These are phyloP conservation scores for Daldinia eschscholtzii DNA, from an alignment of 2,329 filamentous ascomycete species.

Conservation along the genomic window DNA sequence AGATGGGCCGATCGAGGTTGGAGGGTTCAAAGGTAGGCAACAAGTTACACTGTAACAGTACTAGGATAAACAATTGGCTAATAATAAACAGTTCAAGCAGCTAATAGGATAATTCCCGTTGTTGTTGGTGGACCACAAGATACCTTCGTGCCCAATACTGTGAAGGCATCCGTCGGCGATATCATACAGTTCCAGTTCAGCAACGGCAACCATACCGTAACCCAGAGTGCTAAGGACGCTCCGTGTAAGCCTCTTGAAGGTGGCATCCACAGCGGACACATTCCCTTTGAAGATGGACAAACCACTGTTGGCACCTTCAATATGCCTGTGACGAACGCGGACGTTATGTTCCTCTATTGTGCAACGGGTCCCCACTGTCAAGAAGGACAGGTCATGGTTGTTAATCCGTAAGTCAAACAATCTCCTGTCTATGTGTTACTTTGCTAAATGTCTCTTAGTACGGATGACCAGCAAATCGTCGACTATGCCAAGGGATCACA, in stretches of 20 bases:
- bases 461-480: conserved; percentile 49
- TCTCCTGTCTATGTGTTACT: not conserved
- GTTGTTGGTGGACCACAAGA: conserved; percentile 56
- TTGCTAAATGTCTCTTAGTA: conserved; percentile 38
- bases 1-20: conserved; percentile 17
- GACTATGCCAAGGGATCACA: conserved; percentile 48
- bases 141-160: conserved; percentile 55
- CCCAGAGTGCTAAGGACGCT: conserved; percentile 54
- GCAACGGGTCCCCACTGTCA: conserved; percentile 63
- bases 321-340: conserved; percentile 59
- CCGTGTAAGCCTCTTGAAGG: conserved; percentile 57
- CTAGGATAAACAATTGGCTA: not conserved
- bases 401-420: conserved; percentile 59
- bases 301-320: conserved; percentile 60
- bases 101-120: conserved; percentile 52
- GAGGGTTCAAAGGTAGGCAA: conserved; percentile 30
- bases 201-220: conserved; percentile 59
- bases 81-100: conserved; percentile 28
- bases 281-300: conserved; percentile 55
- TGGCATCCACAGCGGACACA: conserved; percentile 57
- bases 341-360: conserved; percentile 65
- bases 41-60: not conserved
- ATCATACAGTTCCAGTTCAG: conserved; percentile 60
- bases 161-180: conserved; percentile 55
- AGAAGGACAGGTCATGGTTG: conserved; percentile 63